Conservation (phyloP, 169 alveolate genomes). For the Eimeria maxima region DNA sequence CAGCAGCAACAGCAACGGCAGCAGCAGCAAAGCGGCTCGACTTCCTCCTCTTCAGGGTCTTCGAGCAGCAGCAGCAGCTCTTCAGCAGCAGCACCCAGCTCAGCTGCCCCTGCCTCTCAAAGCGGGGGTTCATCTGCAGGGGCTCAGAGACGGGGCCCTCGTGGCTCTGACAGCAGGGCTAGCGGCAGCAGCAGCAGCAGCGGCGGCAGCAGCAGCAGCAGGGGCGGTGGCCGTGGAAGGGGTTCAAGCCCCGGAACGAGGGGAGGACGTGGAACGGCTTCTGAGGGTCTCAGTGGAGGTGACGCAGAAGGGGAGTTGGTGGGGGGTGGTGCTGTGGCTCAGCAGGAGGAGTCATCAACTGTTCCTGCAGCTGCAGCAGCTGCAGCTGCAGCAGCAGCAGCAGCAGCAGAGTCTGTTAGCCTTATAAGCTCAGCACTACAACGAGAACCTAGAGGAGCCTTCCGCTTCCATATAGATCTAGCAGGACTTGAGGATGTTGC, state of each 20-base stretch:
- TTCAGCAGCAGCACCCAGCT: too few relatives aligned
- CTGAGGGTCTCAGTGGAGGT: background rate
- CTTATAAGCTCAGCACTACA: slow-evolving; percentile 22
- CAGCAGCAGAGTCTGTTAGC: too few relatives aligned
- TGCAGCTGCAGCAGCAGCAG: background rate
- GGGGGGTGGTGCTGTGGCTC: too few relatives aligned
- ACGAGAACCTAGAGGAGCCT: slow-evolving; percentile 16
- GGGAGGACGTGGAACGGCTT: background rate
- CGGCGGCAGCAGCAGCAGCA: too few relatives aligned
- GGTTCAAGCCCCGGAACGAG: too few relatives aligned
- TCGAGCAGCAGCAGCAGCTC: background rate
- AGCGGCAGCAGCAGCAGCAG: too few relatives aligned
- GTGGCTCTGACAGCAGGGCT: too few relatives aligned
- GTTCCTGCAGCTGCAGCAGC: slow-evolving; percentile 22
- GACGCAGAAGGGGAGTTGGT: background rate
- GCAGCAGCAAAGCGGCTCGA: background rate
- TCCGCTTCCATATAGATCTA: slow-evolving; percentile 12
- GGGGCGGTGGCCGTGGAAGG: background rate
- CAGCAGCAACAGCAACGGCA: background rate
- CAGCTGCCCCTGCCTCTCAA: background rate
- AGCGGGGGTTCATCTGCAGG: slow-evolving; percentile 17
- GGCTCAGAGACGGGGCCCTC: background rate
- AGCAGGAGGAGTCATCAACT: background rate
- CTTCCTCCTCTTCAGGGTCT: background rate
- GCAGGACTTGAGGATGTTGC: slow-evolving; percentile 33